phyloP scores from a whole-genome alignment of 495 filamentous ascomycete species.

The Hypoxylon crocopeplum region DNA sequence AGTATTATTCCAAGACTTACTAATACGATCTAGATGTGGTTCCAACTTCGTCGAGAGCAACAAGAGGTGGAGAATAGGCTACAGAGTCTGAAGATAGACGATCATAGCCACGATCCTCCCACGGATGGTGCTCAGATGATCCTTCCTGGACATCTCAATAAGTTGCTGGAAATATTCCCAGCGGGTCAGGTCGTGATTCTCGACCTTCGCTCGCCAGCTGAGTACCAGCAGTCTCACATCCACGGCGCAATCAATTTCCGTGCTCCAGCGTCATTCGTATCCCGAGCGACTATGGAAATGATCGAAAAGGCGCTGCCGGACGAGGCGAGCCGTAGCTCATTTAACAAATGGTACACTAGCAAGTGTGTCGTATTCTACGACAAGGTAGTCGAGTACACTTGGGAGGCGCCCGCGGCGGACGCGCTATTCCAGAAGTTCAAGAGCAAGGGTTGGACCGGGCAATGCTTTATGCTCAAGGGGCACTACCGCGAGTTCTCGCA shows the following conservation, averaged over 20 bases:
- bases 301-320: slow-evolving; percentile 56
- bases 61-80: slow-evolving; percentile 48
- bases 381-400: slow-evolving; percentile 50
- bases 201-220: slow-evolving; percentile 49
- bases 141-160: slow-evolving; percentile 54
- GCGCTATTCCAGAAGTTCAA: slow-evolving; percentile 48
- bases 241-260: slow-evolving; percentile 56
- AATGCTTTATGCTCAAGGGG: slow-evolving; percentile 56
- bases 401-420: slow-evolving; percentile 55
- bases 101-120: slow-evolving; percentile 28
- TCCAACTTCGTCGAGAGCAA: slow-evolving; percentile 52
- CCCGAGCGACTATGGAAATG: slow-evolving; percentile 53
- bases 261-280: slow-evolving; percentile 50
- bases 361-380: slow-evolving; percentile 59
- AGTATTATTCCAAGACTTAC: background rate
- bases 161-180: slow-evolving; percentile 53
- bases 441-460: slow-evolving; percentile 51
- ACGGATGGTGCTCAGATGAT: slow-evolving; percentile 49
- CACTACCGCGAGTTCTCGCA: slow-evolving; percentile 56
- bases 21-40: slow-evolving; percentile 43
- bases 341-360: slow-evolving; percentile 52
- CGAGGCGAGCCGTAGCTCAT: slow-evolving; percentile 50
- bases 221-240: slow-evolving; percentile 56
- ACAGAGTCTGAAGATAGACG: slow-evolving; percentile 44
- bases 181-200: slow-evolving; percentile 52